These are phyloP conservation scores for Ceratocystis destructans DNA, from an alignment of 2,329 filamentous ascomycete species.

Conservation along the genomic window DNA sequence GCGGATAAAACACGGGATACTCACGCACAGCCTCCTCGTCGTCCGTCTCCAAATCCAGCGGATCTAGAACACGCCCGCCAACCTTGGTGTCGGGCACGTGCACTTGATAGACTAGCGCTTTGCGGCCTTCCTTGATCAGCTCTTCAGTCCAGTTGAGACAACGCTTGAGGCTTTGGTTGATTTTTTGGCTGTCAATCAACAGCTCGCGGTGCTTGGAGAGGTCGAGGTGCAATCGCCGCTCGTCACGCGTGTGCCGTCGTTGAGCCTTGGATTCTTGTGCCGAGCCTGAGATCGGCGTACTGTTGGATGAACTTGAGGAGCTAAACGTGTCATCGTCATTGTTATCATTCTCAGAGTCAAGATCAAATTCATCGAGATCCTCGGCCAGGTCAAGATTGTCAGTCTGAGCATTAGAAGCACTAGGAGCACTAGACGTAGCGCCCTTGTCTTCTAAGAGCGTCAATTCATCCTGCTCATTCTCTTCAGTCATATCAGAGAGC, in stretches of 20 bases:
- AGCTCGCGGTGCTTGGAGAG: slow-evolving; percentile 79
- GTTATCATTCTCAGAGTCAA: slow-evolving; percentile 32
- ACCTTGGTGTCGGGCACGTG: slow-evolving; percentile 65
- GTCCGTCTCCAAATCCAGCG: slow-evolving; percentile 48
- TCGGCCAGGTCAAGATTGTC: slow-evolving; percentile 26
- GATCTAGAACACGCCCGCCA: slow-evolving; percentile 62
- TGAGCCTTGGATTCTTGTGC: slow-evolving; percentile 31
- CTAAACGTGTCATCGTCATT: slow-evolving; percentile 36
- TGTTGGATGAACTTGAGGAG: slow-evolving; percentile 38
- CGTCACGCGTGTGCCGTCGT: slow-evolving; percentile 56
- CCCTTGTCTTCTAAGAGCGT: slow-evolving; percentile 4
- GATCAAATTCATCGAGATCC: slow-evolving; percentile 30
- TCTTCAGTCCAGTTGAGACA: slow-evolving; percentile 84
- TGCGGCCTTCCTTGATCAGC: slow-evolving; percentile 76
- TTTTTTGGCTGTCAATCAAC: slow-evolving; percentile 78
- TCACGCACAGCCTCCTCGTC: slow-evolving; percentile 17
- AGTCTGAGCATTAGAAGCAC: not conserved
- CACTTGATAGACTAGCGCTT: slow-evolving; percentile 73
- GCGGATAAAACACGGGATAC: slow-evolving; percentile 18
- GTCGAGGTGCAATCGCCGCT: slow-evolving; percentile 71
- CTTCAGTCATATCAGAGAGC: slow-evolving; percentile 40
- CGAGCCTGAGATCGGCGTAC: slow-evolving; percentile 30
- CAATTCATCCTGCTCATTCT: slow-evolving; percentile 23
- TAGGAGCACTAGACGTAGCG: not conserved
- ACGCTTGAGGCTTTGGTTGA: slow-evolving; percentile 84